phyloP scores from a whole-genome alignment of 1,139 yeast genomes.

The Hyphopichia khmerensis region DNA sequence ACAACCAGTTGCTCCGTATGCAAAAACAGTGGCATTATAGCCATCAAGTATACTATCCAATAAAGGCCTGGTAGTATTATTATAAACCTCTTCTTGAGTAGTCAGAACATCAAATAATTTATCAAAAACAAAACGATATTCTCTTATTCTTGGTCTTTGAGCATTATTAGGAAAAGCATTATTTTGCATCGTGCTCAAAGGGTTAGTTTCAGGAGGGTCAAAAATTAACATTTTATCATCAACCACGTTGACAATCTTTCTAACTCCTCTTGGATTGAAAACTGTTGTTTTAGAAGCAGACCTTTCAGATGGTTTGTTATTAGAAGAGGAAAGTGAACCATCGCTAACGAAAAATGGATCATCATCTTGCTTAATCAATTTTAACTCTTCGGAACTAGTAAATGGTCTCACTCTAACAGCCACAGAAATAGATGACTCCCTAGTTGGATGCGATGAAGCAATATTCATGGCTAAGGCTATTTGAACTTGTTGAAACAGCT shows the following conservation, averaged over 20 bases:
- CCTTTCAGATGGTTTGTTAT: slow-evolving; percentile 6
- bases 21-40: slow-evolving; percentile 87
- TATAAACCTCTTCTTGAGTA: slow-evolving; percentile 66
- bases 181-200: slow-evolving; percentile 59
- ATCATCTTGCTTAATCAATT: slow-evolving; percentile 36
- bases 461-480: background rate
- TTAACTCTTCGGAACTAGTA: slow-evolving; percentile 54
- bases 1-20: slow-evolving; percentile 98
- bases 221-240: slow-evolving; percentile 88
- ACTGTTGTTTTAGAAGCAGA: slow-evolving; percentile 13
- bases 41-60: slow-evolving; percentile 80
- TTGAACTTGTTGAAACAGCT: background rate
- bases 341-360: slow-evolving; percentile 53
- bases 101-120: slow-evolving; percentile 65
- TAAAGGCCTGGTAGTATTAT: slow-evolving; percentile 66
- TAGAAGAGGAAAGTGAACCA: slow-evolving; percentile 44
- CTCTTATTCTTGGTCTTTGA: slow-evolving; percentile 55
- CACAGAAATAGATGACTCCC: slow-evolving; percentile 71
- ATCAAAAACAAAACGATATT: slow-evolving; percentile 83
- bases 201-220: slow-evolving; percentile 82
- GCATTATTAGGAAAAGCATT: slow-evolving; percentile 49
- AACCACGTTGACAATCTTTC: slow-evolving; percentile 77
- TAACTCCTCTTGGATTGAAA: slow-evolving; percentile 49
- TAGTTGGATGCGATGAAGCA: slow-evolving; percentile 9
- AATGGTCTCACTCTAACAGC: slow-evolving; percentile 87